phyloP scores from a whole-genome alignment of 2,329 filamentous ascomycete genomes.

The Pseudogymnoascus destructans region DNA sequence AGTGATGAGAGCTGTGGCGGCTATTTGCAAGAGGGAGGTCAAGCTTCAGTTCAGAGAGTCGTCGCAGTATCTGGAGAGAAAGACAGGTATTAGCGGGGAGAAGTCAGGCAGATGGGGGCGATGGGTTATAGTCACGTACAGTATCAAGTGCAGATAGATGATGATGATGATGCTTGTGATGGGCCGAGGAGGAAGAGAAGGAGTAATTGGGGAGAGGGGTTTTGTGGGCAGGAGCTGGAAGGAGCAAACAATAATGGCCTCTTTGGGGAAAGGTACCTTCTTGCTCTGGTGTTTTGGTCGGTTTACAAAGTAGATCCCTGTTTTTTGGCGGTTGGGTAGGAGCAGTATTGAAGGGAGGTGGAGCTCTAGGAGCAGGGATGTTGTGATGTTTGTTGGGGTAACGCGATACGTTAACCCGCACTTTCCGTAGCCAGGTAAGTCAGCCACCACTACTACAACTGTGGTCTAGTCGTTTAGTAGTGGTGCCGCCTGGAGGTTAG shows the following conservation, averaged over 20 bases:
- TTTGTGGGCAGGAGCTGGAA: neutral
- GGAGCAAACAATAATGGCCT: neutral
- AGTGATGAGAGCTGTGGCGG: neutral
- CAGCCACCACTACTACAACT: neutral
- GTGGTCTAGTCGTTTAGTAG: neutral
- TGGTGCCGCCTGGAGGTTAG: neutral
- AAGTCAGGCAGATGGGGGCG: neutral
- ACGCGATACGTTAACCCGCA: constrained; percentile 3
- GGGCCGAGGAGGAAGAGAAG: neutral
- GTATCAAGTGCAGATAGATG: neutral
- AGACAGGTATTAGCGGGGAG: neutral
- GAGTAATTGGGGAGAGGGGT: neutral
- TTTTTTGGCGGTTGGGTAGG: neutral
- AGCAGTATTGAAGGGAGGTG: neutral
- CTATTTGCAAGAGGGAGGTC: neutral
- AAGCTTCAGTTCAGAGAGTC: neutral
- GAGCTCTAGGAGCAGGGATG: neutral
- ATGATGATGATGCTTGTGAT: constrained; percentile 4
- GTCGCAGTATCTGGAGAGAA: neutral
- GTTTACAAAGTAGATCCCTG: constrained; percentile 1
- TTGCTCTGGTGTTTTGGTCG: neutral
- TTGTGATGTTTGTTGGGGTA: constrained; percentile 1
- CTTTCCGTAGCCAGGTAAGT: neutral
- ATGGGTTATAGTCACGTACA: neutral
- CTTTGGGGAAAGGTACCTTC: neutral